Conservation (phyloP, 2,329 filamentous ascomycete genomes). For the Pseudogymnoascus sp. region DNA sequence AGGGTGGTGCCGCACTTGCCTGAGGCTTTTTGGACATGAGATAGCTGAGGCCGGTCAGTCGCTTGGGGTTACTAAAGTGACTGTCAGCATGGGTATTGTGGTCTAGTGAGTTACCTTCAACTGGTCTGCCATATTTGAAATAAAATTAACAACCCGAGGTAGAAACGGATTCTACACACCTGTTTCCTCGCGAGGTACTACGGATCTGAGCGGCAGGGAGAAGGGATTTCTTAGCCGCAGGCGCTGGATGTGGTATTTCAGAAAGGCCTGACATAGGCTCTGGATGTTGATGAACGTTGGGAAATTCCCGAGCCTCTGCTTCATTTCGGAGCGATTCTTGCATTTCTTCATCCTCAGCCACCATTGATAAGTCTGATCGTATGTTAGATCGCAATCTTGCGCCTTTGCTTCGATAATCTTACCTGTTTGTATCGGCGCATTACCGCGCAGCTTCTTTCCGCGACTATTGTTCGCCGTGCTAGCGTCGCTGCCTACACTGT, state of each 20-base stretch:
- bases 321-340: conserved; percentile 9
- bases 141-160: not conserved
- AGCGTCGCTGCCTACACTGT: conserved; percentile 19
- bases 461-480: conserved; percentile 16
- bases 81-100: not conserved
- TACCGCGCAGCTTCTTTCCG: conserved; percentile 17
- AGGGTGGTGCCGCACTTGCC: not conserved
- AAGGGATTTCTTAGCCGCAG: conserved; percentile 9
- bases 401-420: not conserved
- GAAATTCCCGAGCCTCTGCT: conserved; percentile 8
- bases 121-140: not conserved
- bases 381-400: conserved; percentile 12
- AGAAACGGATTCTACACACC: conserved; percentile 11
- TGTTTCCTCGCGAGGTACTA: conserved; percentile 13
- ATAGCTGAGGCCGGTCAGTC: not conserved
- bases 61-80: not conserved
- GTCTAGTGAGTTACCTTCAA: not conserved
- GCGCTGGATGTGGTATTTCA: conserved; percentile 13
- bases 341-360: conserved; percentile 20
- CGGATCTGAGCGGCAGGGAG: conserved; percentile 17
- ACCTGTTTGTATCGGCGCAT: conserved; percentile 16
- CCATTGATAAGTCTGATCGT: conserved; percentile 22
- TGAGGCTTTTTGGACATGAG: not conserved
- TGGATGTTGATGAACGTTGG: conserved; percentile 14
- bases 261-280: conserved; percentile 20